Evolutionary conservation across 768 basidiomycete species (phyloP).

Genomic region (Phaeolepiota aurea): DNA sequence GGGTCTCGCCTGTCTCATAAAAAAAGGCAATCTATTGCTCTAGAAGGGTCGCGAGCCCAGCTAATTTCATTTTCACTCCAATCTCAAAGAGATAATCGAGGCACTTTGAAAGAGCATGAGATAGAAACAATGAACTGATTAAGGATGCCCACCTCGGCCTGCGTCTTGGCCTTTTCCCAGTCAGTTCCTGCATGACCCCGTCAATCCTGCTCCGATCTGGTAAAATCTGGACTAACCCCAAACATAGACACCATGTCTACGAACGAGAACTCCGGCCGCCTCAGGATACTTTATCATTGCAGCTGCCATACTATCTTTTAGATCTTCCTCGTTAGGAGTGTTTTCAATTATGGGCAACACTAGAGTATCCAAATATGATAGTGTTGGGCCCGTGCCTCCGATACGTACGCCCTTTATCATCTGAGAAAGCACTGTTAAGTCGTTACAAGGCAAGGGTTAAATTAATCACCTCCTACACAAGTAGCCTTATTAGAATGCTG

Average conservation of each 20-base stretch:
- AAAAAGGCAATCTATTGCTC: too few species aligned
- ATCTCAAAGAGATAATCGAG: conserved; percentile 90
- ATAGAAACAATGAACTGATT: background rate
- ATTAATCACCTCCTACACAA: conserved; percentile 35
- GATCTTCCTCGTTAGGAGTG: conserved; percentile 84
- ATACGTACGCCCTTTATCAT: conserved; percentile 89
- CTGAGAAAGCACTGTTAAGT: too few species aligned
- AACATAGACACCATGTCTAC: conserved; percentile 76
- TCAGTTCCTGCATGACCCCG: conserved; percentile 47
- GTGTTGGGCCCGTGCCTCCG: conserved; percentile 64
- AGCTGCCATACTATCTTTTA: conserved; percentile 81
- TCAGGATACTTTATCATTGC: conserved; percentile 78
- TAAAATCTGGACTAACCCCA: conserved; percentile 46
- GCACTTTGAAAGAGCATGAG: conserved; percentile 60
- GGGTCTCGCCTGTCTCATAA: too few species aligned
- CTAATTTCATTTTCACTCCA: conserved; percentile 72
- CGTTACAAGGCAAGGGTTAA: background rate
- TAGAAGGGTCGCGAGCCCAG: conserved; percentile 45
- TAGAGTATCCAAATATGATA: conserved; percentile 82
- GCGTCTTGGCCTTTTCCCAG: conserved; percentile 88
- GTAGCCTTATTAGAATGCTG: too few species aligned
- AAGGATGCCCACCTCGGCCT: conserved; percentile 53
- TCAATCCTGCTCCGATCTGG: conserved; percentile 3
- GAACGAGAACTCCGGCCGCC: conserved; percentile 69
- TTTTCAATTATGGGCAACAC: conserved; percentile 87